Base-by-base conservation (phyloP, 1,284 basidiomycete species). In the Ustilago hordei region DNA sequence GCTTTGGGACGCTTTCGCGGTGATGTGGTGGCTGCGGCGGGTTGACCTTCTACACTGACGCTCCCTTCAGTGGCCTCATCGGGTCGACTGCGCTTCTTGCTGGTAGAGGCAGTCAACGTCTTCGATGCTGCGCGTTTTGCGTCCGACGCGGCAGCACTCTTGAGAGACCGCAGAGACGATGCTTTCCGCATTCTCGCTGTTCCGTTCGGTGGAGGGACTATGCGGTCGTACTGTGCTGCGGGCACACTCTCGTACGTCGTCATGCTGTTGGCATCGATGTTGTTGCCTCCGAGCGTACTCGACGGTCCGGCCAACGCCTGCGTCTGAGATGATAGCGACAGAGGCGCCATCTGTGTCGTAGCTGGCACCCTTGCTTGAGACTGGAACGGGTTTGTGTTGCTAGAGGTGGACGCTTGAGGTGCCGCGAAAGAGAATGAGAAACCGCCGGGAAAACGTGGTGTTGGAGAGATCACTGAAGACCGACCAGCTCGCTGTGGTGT, bases 381-480 rank as follows among this genome's bases (percentile, higher is more conserved):
- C 19, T 60, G 64, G 8, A 60, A 59, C 5, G 64, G 60, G 32
- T 60, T 54, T 9, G 32, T 23, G n/a, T 32, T 32, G 23, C 39
- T 48, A 12, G 54, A 48, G 15, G 34, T 39, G 31, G 60, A 58
- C 3, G 50, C 57, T 34, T 59, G 56, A 7, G 45, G 23, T 11
- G 52, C 53, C 17, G 62, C 71, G 31, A 58, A 50, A 4, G 66
- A 69, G 45, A 69, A 69, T 3, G 66, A 55, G 38, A 74, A 74
- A 8, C 71, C 66, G 35, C 71, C 71, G 4, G 71, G 71, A 31
- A 74, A 69, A 56, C 63, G 62, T 12, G 71, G 71, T n/a, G 66
- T 74, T 1, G 71, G 66, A 11, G 71, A 69, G 5, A 55, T 41
- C 28, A 69, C 5, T 4, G 62, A 55, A 28, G 62, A 57, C 31